Evolutionary conservation across 192 early-diverging fungal species (phyloP).

Genomic region (Geranomyces michiganensis): DNA sequence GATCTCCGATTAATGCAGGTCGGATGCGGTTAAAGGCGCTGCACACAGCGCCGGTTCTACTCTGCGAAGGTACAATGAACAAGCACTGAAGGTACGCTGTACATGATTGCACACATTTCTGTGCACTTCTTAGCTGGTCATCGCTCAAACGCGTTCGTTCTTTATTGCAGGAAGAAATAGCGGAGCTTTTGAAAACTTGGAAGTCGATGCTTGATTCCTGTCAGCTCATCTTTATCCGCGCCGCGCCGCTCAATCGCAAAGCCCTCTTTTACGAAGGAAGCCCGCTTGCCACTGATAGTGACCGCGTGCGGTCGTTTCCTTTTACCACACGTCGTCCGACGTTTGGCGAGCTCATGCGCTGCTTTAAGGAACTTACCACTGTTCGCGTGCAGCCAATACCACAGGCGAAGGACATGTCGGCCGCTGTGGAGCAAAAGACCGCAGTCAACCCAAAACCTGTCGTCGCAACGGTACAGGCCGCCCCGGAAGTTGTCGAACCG

Average conservation of each 20-base stretch:
- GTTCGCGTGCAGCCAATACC: conserved; percentile 27
- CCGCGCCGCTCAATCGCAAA: conserved; percentile 43
- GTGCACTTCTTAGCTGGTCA: neutral
- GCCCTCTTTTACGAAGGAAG: conserved; percentile 44
- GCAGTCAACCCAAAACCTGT: neutral
- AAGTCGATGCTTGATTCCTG: conserved; percentile 59
- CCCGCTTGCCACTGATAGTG: conserved; percentile 41
- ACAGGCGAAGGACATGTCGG: conserved; percentile 15
- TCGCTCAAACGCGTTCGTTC: neutral
- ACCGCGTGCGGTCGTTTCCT: conserved; percentile 68
- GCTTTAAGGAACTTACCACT: conserved; percentile 65
- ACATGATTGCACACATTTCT: too few species aligned
- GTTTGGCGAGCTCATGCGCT: conserved; percentile 67
- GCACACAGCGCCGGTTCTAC: conserved; percentile 88
- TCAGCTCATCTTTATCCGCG: conserved; percentile 78
- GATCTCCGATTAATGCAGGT: conserved; percentile 25
- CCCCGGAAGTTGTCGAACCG: conserved; percentile 12
- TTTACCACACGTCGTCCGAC: conserved; percentile 81
- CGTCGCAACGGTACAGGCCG: neutral
- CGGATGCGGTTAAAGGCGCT: conserved; percentile 79
- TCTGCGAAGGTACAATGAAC: conserved; percentile 90
- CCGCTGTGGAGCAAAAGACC: conserved; percentile 28
- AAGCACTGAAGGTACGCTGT: conserved; percentile 60
- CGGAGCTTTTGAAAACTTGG: conserved; percentile 75
- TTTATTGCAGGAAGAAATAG: conserved; percentile 65